phyloP scores from a whole-genome alignment of 2,329 filamentous ascomycete genomes.

The Ophiostoma triangulosporum region DNA sequence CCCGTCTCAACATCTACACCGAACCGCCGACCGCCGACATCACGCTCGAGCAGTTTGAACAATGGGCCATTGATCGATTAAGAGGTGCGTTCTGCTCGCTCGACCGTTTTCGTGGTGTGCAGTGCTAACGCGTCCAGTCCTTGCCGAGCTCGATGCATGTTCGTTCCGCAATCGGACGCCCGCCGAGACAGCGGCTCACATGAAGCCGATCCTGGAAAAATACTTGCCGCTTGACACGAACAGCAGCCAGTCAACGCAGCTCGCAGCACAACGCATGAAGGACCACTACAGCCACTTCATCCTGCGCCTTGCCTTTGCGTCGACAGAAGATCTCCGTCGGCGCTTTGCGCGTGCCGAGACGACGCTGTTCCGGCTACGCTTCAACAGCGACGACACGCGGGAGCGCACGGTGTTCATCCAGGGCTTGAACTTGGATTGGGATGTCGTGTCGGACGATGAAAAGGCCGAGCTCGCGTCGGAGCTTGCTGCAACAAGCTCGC shows the following conservation, averaged over 20 bases:
- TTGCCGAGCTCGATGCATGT: slow-evolving; percentile 83
- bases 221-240: slow-evolving; percentile 70
- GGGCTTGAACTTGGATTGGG: slow-evolving; percentile 69
- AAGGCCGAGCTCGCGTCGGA: slow-evolving; percentile 49
- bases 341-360: slow-evolving; percentile 80
- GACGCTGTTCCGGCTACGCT: slow-evolving; percentile 73
- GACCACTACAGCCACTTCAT: slow-evolving; percentile 99
- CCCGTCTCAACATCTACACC: slow-evolving; percentile 85
- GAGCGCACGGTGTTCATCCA: slow-evolving; percentile 69
- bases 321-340: slow-evolving; percentile 77
- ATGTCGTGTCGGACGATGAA: slow-evolving; percentile 68
- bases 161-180: slow-evolving; percentile 82
- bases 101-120: not conserved
- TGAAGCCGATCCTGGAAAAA: slow-evolving; percentile 78
- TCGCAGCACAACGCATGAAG: slow-evolving; percentile 68
- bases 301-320: slow-evolving; percentile 78
- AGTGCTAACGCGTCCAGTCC: slow-evolving; percentile 35
- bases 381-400: slow-evolving; percentile 58
- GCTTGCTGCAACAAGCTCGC: slow-evolving; percentile 38
- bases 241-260: slow-evolving; percentile 43
- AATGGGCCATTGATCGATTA: slow-evolving; percentile 92
- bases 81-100: slow-evolving; percentile 41
- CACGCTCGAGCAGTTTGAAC: slow-evolving; percentile 92
- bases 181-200: slow-evolving; percentile 70
- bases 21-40: slow-evolving; percentile 85